These are phyloP conservation scores for Diaporthe nobilis DNA, from an alignment of 2,329 filamentous ascomycete genomes.

Conservation along the genomic window DNA sequence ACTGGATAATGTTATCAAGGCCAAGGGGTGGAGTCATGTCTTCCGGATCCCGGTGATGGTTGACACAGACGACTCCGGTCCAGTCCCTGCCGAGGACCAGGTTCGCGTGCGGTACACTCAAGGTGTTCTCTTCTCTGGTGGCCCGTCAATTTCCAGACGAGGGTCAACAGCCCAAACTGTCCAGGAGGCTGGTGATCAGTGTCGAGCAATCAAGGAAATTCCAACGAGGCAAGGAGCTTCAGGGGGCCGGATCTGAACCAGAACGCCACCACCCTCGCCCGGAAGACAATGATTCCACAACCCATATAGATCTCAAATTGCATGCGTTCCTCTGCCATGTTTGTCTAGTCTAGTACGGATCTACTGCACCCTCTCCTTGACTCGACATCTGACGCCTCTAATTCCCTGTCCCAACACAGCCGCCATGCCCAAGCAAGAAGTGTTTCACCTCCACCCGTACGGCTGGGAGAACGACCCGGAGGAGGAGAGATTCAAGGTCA, in stretches of 20 bases:
- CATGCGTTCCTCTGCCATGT: not conserved
- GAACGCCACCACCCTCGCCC: not conserved
- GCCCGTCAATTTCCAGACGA: not conserved
- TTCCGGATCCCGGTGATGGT: not conserved
- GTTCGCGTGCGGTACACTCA: not conserved
- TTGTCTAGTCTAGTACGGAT: conserved; percentile 5
- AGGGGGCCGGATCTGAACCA: not conserved
- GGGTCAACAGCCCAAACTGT: not conserved
- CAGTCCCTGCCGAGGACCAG: not conserved
- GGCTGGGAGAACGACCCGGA: conserved; percentile 56
- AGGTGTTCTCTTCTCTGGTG: not conserved
- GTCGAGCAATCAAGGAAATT: not conserved
- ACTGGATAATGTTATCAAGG: not conserved
- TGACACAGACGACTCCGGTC: not conserved
- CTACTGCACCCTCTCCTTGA: not conserved
- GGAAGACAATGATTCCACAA: not conserved
- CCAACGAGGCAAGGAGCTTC: conserved; percentile 24
- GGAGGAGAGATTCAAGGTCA: conserved; percentile 55
- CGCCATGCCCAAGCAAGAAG: conserved; percentile 45
- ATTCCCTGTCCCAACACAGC: not conserved
- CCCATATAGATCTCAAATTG: conserved; percentile 26
- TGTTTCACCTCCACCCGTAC: conserved; percentile 50
- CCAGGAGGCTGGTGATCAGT: not conserved
- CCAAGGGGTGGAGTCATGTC: not conserved
- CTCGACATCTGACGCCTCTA: not conserved